Evolutionary conservation across 345 rosid species (phyloP).

Genomic region (Syzygium oleosum): DNA sequence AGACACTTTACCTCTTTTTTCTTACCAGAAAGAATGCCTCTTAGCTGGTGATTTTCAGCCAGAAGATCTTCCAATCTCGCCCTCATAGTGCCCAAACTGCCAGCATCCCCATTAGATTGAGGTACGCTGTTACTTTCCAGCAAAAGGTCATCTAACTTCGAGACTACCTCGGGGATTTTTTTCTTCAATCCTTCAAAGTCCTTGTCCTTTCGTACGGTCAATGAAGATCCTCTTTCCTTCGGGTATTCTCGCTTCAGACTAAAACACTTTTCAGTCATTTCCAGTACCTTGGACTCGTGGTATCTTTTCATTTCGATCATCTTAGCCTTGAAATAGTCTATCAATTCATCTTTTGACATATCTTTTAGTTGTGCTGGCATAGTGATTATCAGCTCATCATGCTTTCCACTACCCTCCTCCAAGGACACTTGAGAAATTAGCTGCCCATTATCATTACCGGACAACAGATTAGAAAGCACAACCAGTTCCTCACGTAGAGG

Average conservation of each 20-base stretch:
- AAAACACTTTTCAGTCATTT: conserved; percentile 54
- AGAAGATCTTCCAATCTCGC: conserved; percentile 37
- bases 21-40: conserved; percentile 30
- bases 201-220: conserved; percentile 50
- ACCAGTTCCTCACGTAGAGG: conserved; percentile 61
- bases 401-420: conserved; percentile 70
- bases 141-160: conserved; percentile 46
- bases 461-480: conserved; percentile 39
- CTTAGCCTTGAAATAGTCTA: conserved; percentile 44
- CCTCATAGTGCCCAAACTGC: conserved; percentile 26
- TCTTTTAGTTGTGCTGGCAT: conserved; percentile 20
- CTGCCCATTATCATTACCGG: conserved; percentile 42
- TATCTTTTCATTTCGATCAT: conserved; percentile 76
- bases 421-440: conserved; percentile 33
- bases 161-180: conserved; percentile 54
- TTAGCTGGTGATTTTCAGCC: conserved; percentile 42
- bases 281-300: conserved; percentile 45
- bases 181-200: conserved; percentile 62
- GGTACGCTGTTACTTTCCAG: conserved; percentile 34
- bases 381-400: conserved; percentile 31
- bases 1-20: conserved; percentile 24
- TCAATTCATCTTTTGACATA: conserved; percentile 29
- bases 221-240: conserved; percentile 46
- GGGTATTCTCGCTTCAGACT: conserved; percentile 42
- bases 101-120: conserved; percentile 16